phyloP scores from a whole-genome alignment of 208 protist genomes.

The Phytomonas sp. region DNA sequence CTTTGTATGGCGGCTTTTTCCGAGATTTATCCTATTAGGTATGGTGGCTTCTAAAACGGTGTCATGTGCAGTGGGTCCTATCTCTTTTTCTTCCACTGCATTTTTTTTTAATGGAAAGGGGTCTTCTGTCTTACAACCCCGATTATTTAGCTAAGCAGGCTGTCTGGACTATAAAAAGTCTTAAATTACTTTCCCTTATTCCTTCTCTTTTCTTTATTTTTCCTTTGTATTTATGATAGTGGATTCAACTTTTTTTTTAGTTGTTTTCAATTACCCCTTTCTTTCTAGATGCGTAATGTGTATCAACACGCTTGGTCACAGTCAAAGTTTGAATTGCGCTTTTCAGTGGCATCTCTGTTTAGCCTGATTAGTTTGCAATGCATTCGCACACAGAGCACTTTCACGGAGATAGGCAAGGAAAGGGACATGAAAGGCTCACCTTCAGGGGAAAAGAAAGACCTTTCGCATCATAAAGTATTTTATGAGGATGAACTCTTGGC shows the following conservation, averaged over 20 bases:
- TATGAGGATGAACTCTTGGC: neutral
- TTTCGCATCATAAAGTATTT: conserved; percentile 5
- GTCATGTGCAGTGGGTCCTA: neutral
- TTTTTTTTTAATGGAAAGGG: neutral
- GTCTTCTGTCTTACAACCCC: neutral
- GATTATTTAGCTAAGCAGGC: neutral
- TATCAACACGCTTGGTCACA: neutral
- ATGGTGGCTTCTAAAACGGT: neutral
- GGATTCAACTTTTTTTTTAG: conserved; percentile 11
- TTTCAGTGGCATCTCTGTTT: neutral
- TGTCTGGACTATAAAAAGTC: neutral
- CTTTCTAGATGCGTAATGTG: neutral
- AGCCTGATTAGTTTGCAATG: neutral
- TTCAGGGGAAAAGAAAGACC: neutral
- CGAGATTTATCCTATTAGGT: neutral
- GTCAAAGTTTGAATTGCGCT: neutral
- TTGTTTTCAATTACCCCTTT: neutral
- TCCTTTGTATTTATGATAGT: neutral
- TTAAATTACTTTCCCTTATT: neutral
- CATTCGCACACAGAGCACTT: neutral
- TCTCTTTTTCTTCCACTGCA: neutral
- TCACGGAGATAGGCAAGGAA: neutral
- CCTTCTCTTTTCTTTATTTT: neutral
- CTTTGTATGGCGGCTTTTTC: neutral
- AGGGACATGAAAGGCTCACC: neutral